Percentiles rank a stretch among this genome's conserved stretches.
These are phyloP conservation scores for Botrytis fabae DNA, from an alignment of 2,329 filamentous ascomycete genomes.

Conservation along the genomic window DNA sequence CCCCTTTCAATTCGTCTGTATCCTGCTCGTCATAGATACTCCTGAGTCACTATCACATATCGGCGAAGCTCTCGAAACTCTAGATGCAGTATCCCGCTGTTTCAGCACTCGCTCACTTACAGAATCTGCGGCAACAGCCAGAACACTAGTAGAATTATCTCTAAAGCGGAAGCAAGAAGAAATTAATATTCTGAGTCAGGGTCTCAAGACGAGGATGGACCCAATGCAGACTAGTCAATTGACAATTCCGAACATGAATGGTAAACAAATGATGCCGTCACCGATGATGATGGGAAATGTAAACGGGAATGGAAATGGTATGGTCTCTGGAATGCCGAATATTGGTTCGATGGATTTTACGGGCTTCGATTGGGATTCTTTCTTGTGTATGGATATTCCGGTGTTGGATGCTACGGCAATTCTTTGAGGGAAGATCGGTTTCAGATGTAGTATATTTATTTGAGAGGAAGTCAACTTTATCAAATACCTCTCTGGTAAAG, in stretches of 20 bases:
- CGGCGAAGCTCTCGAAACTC: slow-evolving; percentile 28
- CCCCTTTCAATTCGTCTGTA: slow-evolving; percentile 32
- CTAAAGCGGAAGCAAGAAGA: slow-evolving; percentile 28
- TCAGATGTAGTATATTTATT: not conserved
- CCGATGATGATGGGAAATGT: slow-evolving; percentile 6
- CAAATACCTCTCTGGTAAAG: no score
- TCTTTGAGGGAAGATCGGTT: not conserved
- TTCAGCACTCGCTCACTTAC: slow-evolving; percentile 29
- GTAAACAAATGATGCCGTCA: not conserved
- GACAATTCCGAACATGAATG: no score
- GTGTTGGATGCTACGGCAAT: slow-evolving; percentile 19
- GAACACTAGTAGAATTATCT: slow-evolving; percentile 30
- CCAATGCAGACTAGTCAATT: not conserved
- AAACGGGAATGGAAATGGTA: not conserved
- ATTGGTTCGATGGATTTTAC: slow-evolving; percentile 10
- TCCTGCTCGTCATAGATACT: slow-evolving; percentile 31
- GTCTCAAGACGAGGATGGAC: not conserved
- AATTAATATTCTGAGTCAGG: slow-evolving; percentile 12
- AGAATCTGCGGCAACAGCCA: slow-evolving; percentile 31
- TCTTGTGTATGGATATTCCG: slow-evolving; percentile 23
- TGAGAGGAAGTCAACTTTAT: no score
- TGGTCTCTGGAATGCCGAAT: not conserved
- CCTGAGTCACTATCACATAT: slow-evolving; percentile 30
- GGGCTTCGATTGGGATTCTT: slow-evolving; percentile 20
- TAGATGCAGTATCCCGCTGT: slow-evolving; percentile 26